These are phyloP conservation scores for Melampsora occidentalis DNA, from an alignment of 1,284 basidiomycete genomes.

Conservation along the genomic window DNA sequence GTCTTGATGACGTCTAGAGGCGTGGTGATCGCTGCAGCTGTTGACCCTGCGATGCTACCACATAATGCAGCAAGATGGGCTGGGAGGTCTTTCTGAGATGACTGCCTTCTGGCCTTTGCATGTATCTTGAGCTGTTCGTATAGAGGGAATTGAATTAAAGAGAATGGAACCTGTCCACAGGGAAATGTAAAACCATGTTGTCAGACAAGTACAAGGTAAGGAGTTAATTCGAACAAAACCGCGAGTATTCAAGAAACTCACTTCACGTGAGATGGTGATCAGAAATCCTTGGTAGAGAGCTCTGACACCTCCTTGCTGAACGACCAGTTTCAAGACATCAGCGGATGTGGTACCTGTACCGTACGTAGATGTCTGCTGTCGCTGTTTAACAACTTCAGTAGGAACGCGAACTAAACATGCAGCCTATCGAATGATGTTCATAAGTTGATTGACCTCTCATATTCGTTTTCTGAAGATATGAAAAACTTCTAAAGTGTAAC, in stretches of 20 bases:
- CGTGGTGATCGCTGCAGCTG: conserved; percentile 85
- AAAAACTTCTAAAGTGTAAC: conserved; percentile 47
- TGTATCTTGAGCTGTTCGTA: conserved; percentile 79
- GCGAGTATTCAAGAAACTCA: conserved; percentile 51
- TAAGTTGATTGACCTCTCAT: not conserved
- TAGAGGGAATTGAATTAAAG: conserved; percentile 92
- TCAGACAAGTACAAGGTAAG: not conserved
- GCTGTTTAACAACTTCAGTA: conserved; percentile 87
- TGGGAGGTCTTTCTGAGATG: conserved; percentile 63
- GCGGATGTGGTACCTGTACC: conserved; percentile 60
- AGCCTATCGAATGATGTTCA: conserved; percentile 58
- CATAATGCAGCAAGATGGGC: conserved; percentile 75
- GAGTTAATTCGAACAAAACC: not conserved
- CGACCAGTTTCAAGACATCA: conserved; percentile 58
- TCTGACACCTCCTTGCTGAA: conserved; percentile 62
- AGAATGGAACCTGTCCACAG: conserved; percentile 79
- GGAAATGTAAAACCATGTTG: conserved; percentile 14
- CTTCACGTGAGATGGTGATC: conserved; percentile 73
- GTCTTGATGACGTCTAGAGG: conserved; percentile 97
- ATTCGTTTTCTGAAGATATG: not conserved
- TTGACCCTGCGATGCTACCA: conserved; percentile 83
- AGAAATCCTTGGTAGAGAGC: conserved; percentile 79
- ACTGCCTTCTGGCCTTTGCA: conserved; percentile 58
- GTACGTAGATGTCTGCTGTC: conserved; percentile 72
- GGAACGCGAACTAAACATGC: conserved; percentile 91